phyloP scores from a whole-genome alignment of 495 filamentous ascomycete species.

The Trichocladium uniseriatum region DNA sequence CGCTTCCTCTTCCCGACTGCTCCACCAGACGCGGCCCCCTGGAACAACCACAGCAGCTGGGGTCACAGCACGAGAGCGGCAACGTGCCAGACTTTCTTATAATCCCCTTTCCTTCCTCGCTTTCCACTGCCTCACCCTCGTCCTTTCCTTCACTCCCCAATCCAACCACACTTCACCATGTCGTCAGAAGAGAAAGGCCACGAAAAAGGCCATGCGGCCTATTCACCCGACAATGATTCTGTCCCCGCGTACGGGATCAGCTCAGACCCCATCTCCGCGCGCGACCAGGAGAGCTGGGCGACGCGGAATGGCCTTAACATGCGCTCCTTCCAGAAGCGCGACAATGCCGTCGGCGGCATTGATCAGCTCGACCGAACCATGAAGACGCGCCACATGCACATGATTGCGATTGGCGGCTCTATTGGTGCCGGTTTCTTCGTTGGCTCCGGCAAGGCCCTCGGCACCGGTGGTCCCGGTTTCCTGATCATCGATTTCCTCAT shows the following conservation, averaged over 20 bases:
- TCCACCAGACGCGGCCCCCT: too few species aligned
- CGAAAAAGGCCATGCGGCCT: conserved; percentile 13
- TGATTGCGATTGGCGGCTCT: conserved; percentile 67
- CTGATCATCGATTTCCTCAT: conserved; percentile 47
- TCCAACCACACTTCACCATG: conserved; percentile 16
- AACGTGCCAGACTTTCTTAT: too few species aligned
- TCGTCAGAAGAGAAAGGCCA: conserved; percentile 24
- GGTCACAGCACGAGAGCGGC: too few species aligned
- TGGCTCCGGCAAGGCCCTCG: conserved; percentile 41
- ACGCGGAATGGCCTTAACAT: conserved; percentile 45
- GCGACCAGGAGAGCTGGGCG: conserved; percentile 29
- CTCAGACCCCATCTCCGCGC: conserved; percentile 2
- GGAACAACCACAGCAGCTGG: too few species aligned
- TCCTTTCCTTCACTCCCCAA: conserved; percentile 2
- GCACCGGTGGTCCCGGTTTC: conserved; percentile 38
- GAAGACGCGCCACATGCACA: conserved; percentile 59
- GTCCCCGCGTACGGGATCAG: conserved; percentile 21
- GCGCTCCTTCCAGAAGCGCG: conserved; percentile 41
- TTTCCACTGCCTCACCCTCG: background rate
- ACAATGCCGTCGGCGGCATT: conserved; percentile 27
- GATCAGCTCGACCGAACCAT: conserved; percentile 48
- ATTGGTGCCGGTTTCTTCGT: conserved; percentile 59
- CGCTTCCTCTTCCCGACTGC: too few species aligned
- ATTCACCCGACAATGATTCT: conserved; percentile 18
- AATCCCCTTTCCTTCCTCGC: background rate